Conservation (phyloP, 2,329 filamentous ascomycete genomes). For the Monilinia fructicola region DNA sequence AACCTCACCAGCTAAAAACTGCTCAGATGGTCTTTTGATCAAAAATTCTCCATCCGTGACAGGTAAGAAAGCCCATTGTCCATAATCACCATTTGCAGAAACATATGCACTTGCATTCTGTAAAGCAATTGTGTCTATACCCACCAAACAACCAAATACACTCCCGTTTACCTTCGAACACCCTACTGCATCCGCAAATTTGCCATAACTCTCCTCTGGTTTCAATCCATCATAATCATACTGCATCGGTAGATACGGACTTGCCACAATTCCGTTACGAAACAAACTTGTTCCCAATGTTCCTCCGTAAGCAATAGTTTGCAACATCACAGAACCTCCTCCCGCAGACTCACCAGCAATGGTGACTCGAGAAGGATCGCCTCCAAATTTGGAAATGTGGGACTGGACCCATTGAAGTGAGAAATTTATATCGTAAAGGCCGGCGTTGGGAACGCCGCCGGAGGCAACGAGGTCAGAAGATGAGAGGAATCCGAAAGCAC, state of each 20-base stretch:
- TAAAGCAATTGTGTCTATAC: slow-evolving; percentile 37
- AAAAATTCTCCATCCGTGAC: slow-evolving; percentile 42
- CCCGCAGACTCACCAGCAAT: slow-evolving; percentile 58
- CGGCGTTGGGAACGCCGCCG: slow-evolving; percentile 59
- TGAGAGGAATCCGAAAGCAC: slow-evolving; percentile 67
- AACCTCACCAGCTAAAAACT: slow-evolving; percentile 38
- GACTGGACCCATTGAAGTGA: slow-evolving; percentile 58
- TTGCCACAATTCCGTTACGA: slow-evolving; percentile 40
- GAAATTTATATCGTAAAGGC: slow-evolving; percentile 60
- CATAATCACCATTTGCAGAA: slow-evolving; percentile 30
- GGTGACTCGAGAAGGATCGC: slow-evolving; percentile 52
- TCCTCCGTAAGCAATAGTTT: slow-evolving; percentile 40
- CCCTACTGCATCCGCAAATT: slow-evolving; percentile 46
- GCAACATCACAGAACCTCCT: slow-evolving; percentile 50
- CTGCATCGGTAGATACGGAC: slow-evolving; percentile 55
- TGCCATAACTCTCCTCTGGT: slow-evolving; percentile 47
- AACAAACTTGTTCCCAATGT: slow-evolving; percentile 14
- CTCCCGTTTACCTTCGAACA: slow-evolving; percentile 43
- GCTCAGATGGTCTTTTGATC: slow-evolving; percentile 37
- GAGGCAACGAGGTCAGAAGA: slow-evolving; percentile 54
- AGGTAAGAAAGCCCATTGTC: slow-evolving; percentile 42
- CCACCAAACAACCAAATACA: slow-evolving; percentile 38
- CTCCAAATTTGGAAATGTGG: slow-evolving; percentile 54
- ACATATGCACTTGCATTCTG: slow-evolving; percentile 35
- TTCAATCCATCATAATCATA: slow-evolving; percentile 48